Evolutionary conservation across 2,329 filamentous ascomycete species (phyloP).

Genomic region (Hirsutella rhossiliensis): DNA sequence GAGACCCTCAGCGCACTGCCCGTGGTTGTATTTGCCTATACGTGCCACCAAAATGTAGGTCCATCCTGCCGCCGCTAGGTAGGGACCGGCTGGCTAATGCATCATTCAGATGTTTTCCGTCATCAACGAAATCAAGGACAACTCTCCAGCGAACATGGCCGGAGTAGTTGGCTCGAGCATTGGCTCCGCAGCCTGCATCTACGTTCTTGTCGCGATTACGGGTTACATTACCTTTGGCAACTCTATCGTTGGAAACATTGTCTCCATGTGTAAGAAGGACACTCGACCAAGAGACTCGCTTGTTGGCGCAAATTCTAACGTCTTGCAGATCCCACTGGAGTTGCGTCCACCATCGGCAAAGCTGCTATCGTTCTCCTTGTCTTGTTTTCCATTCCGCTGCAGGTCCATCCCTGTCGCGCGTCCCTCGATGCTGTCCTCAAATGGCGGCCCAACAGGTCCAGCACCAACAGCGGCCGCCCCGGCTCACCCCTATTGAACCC

Average conservation of each 20-base stretch:
- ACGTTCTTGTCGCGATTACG: constrained; percentile 84
- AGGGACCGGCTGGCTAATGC: not conserved
- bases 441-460: constrained; percentile 59
- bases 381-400: constrained; percentile 90
- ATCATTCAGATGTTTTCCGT: constrained; percentile 84
- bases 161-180: constrained; percentile 74
- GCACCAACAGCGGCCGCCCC: constrained; percentile 23
- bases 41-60: constrained; percentile 89
- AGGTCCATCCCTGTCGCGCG: constrained; percentile 93
- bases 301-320: constrained; percentile 8
- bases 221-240: constrained; percentile 94
- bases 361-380: constrained; percentile 93
- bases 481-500: constrained; percentile 29
- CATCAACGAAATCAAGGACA: constrained; percentile 83
- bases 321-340: constrained; percentile 25
- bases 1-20: constrained; percentile 76
- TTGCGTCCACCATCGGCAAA: constrained; percentile 82
- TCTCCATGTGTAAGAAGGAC: constrained; percentile 76
- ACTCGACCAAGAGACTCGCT: not conserved
- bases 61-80: not conserved
- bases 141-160: constrained; percentile 62
- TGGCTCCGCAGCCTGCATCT: constrained; percentile 75
- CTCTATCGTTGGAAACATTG: constrained; percentile 81
- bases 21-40: constrained; percentile 98
- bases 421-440: constrained; percentile 87